These are phyloP conservation scores for Candida vaughaniae DNA, from an alignment of 805 yeast genomes.

Conservation along the genomic window DNA sequence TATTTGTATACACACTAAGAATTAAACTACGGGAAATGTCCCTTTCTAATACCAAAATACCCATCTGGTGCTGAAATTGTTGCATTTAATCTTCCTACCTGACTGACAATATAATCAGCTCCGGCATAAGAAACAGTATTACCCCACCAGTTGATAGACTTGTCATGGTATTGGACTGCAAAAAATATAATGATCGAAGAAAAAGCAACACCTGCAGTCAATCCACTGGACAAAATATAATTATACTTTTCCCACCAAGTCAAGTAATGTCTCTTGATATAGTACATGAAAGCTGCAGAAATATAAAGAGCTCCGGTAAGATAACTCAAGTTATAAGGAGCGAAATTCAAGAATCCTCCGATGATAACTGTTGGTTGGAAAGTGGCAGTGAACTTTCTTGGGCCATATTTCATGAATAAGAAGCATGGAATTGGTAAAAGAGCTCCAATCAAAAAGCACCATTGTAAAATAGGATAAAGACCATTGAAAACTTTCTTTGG, in stretches of 20 bases:
- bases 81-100: constrained; percentile 27
- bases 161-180: constrained; percentile 45
- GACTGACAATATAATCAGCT: constrained; percentile 34
- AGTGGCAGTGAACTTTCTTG: constrained; percentile 25
- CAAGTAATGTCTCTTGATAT: constrained; percentile 45
- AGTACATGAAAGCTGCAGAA: constrained; percentile 56
- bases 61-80: constrained; percentile 27
- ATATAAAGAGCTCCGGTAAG: constrained; percentile 59
- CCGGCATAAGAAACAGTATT: constrained; percentile 35
- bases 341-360: constrained; percentile 47
- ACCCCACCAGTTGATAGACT: constrained; percentile 63
- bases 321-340: constrained; percentile 50
- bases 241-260: constrained; percentile 74
- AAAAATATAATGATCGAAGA: constrained; percentile 59
- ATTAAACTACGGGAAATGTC: constrained; percentile 23
- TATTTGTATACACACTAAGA: too few species aligned
- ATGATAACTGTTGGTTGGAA: constrained; percentile 56
- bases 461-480: constrained; percentile 51
- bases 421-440: constrained; percentile 36
- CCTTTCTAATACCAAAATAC: constrained; percentile 28
- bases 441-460: constrained; percentile 58
- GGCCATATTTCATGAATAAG: constrained; percentile 34
- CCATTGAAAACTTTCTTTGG: constrained; percentile 55
- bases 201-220: constrained; percentile 60
- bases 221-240: constrained; percentile 55